Conservation (phyloP, 73 alveolate genomes). For the Breviolum minutum region DNA sequence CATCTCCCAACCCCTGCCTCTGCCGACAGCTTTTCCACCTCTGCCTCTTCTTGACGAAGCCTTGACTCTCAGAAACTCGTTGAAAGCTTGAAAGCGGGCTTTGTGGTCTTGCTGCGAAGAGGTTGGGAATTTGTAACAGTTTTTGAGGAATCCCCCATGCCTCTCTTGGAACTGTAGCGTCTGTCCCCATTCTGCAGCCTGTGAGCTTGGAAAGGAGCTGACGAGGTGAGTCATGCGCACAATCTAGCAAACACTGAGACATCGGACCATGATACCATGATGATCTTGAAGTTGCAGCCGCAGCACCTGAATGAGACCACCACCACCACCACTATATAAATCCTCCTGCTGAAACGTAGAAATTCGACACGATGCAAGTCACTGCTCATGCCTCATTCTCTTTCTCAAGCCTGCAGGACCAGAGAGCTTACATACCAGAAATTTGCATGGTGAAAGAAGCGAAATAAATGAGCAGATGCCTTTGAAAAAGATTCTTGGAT, state of each 20-base stretch:
- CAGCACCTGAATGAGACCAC: constrained; percentile 22
- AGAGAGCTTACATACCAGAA: neutral
- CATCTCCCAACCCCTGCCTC: neutral
- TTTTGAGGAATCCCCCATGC: neutral
- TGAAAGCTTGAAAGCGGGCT: too few species aligned
- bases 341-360: neutral
- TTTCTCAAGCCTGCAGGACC: constrained; percentile 22
- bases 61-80: neutral
- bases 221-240: too few species aligned
- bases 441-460: neutral
- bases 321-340: neutral
- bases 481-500: neutral
- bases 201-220: too few species aligned
- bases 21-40: constrained; percentile 66
- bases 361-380: neutral
- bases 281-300: constrained; percentile 83
- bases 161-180: constrained; percentile 91
- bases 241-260: neutral
- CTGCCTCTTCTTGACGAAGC: constrained; percentile 92
- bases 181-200: constrained; percentile 95
- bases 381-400: constrained; percentile 48
- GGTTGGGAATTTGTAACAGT: too few species aligned
- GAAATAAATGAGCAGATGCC: neutral
- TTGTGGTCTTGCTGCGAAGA: too few species aligned
- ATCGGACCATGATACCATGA: constrained; percentile 65